Evolutionary conservation across 2,329 filamentous ascomycete species (phyloP), one percentile per base, ranked within the genome.

Genomic region (Sphaceloma murrayae): DNA sequence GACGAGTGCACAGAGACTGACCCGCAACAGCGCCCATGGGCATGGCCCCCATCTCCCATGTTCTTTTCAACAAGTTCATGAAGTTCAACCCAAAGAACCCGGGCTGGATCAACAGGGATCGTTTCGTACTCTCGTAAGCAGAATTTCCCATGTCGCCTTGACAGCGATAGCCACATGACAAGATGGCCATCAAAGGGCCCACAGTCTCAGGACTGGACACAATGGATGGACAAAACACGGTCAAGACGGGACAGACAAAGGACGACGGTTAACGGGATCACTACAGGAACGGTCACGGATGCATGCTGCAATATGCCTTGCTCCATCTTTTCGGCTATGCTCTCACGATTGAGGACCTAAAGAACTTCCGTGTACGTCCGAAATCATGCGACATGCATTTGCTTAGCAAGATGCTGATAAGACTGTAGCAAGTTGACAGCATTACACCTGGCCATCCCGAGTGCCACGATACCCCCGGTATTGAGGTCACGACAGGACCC

Each of bases 31-130:
- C 91, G 67, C 91, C 91, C 61, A 98, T 98, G 91, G 80, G 78
- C 63, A 76, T 96, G 85, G 91, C 91, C 62, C 89, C 91, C 51
- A 80, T 88, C 62, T 82, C 91, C 67, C 91, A 96, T 76, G 86
- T 96, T 61, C 79, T 98, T 54, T 98, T 85, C 74, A 94, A 94
- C 79, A 93, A 91, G 69, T 93, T 95, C 77, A 86, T 98, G 86
- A 93, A 72, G 67, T 98, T 95, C 78, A 98, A 96, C 82, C 91
- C 91, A 60, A 93, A 95, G 82, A 95, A 94, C 78, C 85, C 91
- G 58, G 75, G 86, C 54, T 98, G 88, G 88, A 62, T 91, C 59
- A 96, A 96, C 79, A 82, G 91, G 62, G 91, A 98, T 71, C 84
- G 91, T 67, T 98, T 98, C 63, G 87, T 98, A 51, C 87, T 98